Evolutionary conservation across 2,329 filamentous ascomycete species (phyloP).

Genomic region (Cladosporium velox): DNA sequence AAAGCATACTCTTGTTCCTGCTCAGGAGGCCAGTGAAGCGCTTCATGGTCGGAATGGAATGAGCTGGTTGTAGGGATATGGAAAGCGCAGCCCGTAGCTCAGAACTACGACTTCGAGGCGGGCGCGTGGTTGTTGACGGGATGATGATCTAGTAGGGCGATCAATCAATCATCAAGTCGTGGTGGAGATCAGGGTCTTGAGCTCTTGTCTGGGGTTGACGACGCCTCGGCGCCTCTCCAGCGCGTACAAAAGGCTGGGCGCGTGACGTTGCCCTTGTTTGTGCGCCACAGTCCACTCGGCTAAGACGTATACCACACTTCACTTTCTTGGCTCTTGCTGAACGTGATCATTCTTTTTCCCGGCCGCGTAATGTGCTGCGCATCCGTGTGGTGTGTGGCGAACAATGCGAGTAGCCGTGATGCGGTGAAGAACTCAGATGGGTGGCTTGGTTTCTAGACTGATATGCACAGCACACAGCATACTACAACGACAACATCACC

Average conservation of each 20-base stretch:
- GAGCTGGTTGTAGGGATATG: neutral
- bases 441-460: neutral
- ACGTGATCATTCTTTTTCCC: neutral
- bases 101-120: neutral
- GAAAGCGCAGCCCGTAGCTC: neutral
- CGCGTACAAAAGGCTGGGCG: neutral
- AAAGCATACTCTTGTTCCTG: conserved; percentile 24
- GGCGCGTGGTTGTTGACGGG: neutral
- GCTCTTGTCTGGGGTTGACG: conserved; percentile 1
- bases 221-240: neutral
- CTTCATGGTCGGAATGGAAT: conserved; percentile 18
- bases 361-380: conserved; percentile 8
- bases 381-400: neutral
- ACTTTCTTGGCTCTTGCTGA: conserved; percentile 5
- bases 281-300: conserved; percentile 5
- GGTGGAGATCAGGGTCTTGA: conserved; percentile 8
- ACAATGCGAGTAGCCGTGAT: neutral
- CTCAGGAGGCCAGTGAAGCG: conserved; percentile 25
- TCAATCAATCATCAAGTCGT: conserved; percentile 6
- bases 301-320: conserved; percentile 8
- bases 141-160: conserved; percentile 3
- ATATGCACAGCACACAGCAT: neutral
- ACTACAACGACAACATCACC: neutral
- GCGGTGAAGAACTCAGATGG: neutral
- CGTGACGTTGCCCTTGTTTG: conserved; percentile 4